Conservation (phyloP, 257 asterid genomes). For the Solanum sejunctum region DNA sequence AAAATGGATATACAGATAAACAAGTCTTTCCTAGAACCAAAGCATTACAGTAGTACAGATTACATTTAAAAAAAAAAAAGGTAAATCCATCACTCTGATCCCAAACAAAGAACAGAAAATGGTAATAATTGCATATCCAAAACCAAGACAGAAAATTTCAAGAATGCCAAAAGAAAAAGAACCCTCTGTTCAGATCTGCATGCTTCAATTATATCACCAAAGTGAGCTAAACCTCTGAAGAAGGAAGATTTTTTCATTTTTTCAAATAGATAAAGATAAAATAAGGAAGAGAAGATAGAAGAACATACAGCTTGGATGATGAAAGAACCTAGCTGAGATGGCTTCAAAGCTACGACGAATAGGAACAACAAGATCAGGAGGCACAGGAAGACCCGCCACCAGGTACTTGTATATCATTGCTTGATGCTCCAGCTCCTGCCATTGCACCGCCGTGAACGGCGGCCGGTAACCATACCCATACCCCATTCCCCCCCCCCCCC, state of each 20-base stretch:
- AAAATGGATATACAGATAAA: neutral
- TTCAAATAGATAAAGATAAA: neutral
- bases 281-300: neutral
- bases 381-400: conserved; percentile 77
- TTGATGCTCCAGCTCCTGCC: conserved; percentile 99
- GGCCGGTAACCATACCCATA: conserved; percentile 53
- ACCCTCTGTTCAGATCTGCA: neutral
- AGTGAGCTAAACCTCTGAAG: neutral
- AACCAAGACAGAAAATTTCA: neutral
- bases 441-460: conserved; percentile 81
- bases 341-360: conserved; percentile 87
- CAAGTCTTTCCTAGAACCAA: neutral
- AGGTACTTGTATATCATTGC: conserved; percentile 94
- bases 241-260: neutral
- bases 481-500: conserved; percentile 10
- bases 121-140: neutral
- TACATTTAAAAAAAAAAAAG: neutral
- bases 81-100: neutral
- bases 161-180: neutral
- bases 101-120: neutral
- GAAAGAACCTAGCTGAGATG: conserved; percentile 63
- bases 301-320: conserved; percentile 59
- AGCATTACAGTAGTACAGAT: neutral
- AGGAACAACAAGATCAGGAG: conserved; percentile 82
- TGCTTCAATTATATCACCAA: neutral